Conservation (phyloP, 495 filamentous ascomycete species). For the Penicillium cataractarum region DNA sequence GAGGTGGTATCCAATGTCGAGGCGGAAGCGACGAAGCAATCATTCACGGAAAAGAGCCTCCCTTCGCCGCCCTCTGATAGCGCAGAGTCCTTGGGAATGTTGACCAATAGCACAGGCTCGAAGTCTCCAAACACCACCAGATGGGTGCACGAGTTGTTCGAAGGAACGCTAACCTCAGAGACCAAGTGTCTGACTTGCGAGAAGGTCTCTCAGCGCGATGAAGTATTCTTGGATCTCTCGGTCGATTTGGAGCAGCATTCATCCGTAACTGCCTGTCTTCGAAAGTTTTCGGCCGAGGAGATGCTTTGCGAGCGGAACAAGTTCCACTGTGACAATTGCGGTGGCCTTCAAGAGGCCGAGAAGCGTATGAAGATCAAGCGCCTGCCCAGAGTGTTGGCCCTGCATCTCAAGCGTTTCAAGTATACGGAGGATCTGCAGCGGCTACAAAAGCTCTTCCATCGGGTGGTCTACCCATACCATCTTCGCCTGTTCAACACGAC, state of each 20-base stretch:
- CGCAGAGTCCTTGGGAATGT: constrained; percentile 44
- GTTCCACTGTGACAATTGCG: constrained; percentile 97
- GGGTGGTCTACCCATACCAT: constrained; percentile 96
- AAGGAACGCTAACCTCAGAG: constrained; percentile 92
- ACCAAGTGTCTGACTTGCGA: constrained; percentile 97
- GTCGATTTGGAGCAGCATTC: constrained; percentile 96
- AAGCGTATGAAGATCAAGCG: constrained; percentile 99
- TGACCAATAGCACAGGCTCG: constrained; percentile 49
- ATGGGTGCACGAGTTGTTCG: constrained; percentile 98
- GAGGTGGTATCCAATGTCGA: constrained; percentile 95
- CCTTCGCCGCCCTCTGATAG: constrained; percentile 33
- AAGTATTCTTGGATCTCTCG: constrained; percentile 92
- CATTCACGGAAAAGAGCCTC: constrained; percentile 40
- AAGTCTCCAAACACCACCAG: constrained; percentile 62
- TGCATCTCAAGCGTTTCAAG: constrained; percentile 97
- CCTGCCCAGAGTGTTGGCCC: constrained; percentile 83
- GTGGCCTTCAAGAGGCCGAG: constrained; percentile 94
- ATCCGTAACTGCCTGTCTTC: constrained; percentile 91
- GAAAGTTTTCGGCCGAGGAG: constrained; percentile 96
- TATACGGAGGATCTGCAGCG: constrained; percentile 94
- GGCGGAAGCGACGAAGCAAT: constrained; percentile 66
- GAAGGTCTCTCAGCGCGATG: constrained; percentile 91
- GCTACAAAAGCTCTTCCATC: constrained; percentile 94
- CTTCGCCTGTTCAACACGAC: constrained; percentile 97
- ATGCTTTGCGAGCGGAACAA: constrained; percentile 99